Evolutionary conservation across 495 filamentous ascomycete species (phyloP), one percentile per base, ranked within the genome.

Genomic region (Tetracladium setigerum): DNA sequence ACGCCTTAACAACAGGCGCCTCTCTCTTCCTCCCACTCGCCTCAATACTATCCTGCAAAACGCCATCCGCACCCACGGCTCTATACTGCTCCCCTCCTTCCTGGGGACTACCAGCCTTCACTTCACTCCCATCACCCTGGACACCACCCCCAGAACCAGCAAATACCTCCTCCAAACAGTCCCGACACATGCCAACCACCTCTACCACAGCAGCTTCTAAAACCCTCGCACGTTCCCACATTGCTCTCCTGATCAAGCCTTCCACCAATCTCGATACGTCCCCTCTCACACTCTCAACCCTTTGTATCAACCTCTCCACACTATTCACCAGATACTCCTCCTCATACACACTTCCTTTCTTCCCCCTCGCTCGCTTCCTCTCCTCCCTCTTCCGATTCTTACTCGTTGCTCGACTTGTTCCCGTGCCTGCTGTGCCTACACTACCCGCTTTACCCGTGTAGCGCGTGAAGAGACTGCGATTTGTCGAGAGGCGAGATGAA

Each of bases 331-430:
- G 73, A 62, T 98, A 97, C 65, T 96, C 92, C 62, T 97, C 92
- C 58, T 98, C 92, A 61, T 97, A 98, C 4, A 98, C 84, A 35
- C 83, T 95, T 13, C 92, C 92, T 72, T 96, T 95, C 63, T 95
- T 87, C 12, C 92, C 92, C 19, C 87, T 74, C 0, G 92, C 92
- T 6, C 89, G 77, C 78, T 98, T 98, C 57, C 95, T 82, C 72
- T 98, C 92, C 62, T 97, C 92, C 13, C 86, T 71, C 13, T 81
- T 72, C 13, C 88, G 76, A 49, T 90, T 95, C 70, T 87, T 89
- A 41, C 79, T 83, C 24, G 88, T 95, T 39, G 81, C 80, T 9
- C 88, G 74, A 15, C 84, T 83, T 1, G 76, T 74, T 14, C 73
- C 74, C 38, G 78, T 82, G 1, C 67, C 73, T 1, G 79, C 71